These are phyloP conservation scores for Solanum paucissectum DNA, from an alignment of 257 asterid genomes.

Conservation along the genomic window DNA sequence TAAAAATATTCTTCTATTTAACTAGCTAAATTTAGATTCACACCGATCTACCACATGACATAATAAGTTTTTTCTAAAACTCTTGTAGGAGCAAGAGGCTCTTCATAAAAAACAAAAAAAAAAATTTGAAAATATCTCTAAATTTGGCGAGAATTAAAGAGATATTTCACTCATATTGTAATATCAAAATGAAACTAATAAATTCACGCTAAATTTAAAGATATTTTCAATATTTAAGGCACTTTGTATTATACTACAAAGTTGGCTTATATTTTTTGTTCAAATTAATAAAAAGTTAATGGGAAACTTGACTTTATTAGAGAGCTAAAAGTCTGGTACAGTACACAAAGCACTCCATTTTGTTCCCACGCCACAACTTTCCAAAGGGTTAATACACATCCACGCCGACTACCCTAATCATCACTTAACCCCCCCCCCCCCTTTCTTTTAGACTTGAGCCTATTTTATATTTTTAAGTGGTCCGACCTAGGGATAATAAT, in stretches of 20 bases:
- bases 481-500: not conserved
- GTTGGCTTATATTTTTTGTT: not conserved
- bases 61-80: too few species aligned
- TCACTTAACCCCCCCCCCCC: not conserved
- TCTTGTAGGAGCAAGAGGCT: fast-evolving
- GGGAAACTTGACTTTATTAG: not conserved
- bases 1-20: too few species aligned
- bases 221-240: too few species aligned
- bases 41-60: too few species aligned
- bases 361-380: slow-evolving; percentile 3
- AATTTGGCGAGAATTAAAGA: not conserved
- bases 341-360: not conserved
- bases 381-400: not conserved
- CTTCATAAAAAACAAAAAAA: too few species aligned
- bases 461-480: not conserved
- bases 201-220: too few species aligned
- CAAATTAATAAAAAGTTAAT: not conserved
- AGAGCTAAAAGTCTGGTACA: not conserved
- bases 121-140: too few species aligned
- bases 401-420: not conserved
- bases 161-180: too few species aligned
- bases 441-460: not conserved
- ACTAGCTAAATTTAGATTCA: too few species aligned
- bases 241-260: not conserved
- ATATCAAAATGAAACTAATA: fast-evolving